These are phyloP conservation scores for Fusarium sambucinum DNA, from an alignment of 2,329 filamentous ascomycete genomes.

Conservation along the genomic window DNA sequence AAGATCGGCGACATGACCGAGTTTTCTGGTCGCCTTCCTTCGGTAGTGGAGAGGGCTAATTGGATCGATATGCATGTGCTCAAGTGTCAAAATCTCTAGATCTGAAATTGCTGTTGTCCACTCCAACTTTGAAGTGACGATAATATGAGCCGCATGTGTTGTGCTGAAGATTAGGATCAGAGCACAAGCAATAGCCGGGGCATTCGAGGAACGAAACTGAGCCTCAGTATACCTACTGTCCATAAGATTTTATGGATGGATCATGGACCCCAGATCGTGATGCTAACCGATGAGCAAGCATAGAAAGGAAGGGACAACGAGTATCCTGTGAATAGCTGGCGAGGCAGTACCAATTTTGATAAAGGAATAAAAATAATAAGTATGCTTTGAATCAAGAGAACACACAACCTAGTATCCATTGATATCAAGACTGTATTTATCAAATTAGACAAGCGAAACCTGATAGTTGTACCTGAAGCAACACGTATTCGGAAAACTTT, in stretches of 20 bases:
- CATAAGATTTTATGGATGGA: background rate
- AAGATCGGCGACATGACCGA: conserved; percentile 1
- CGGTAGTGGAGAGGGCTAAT: background rate
- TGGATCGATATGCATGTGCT: conserved; percentile 5
- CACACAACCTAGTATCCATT: background rate
- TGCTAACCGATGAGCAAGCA: background rate
- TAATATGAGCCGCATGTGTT: background rate
- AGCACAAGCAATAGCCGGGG: background rate
- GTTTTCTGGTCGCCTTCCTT: background rate
- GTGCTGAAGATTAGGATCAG: background rate
- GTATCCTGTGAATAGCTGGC: background rate
- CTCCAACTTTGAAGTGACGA: background rate
- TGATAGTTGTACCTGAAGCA: background rate
- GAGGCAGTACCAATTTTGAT: background rate
- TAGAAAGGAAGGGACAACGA: background rate
- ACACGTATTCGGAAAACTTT: background rate
- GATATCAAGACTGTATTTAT: background rate
- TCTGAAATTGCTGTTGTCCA: background rate
- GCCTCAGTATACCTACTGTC: background rate
- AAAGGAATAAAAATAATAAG: background rate
- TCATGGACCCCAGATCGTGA: background rate
- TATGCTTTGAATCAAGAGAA: background rate
- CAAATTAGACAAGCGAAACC: background rate
- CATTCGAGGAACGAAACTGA: background rate
- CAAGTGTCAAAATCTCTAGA: background rate